Conservation (phyloP, 2,329 filamentous ascomycete genomes). For the Amylocarpus encephaloides region DNA sequence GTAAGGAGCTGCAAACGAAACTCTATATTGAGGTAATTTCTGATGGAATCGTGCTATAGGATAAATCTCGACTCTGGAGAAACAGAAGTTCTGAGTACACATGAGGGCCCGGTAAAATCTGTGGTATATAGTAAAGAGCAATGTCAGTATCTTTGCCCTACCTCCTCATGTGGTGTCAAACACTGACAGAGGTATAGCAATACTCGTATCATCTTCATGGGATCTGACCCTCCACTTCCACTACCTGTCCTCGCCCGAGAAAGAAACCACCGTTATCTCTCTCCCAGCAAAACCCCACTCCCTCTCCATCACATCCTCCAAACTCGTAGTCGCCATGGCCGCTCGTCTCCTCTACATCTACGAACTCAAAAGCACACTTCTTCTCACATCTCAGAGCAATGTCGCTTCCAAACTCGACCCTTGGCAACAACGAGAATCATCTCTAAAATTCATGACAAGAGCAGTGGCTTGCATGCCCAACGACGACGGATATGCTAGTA, state of each 20-base stretch:
- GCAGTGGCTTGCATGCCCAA: constrained; percentile 95
- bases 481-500: constrained; percentile 87
- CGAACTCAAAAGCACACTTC: constrained; percentile 65
- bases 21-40: not conserved
- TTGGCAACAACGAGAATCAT: constrained; percentile 91
- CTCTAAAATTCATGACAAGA: constrained; percentile 91
- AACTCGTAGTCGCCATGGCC: constrained; percentile 93
- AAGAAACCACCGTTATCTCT: constrained; percentile 55
- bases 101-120: constrained; percentile 72
- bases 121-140: constrained; percentile 76
- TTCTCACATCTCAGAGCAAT: constrained; percentile 45
- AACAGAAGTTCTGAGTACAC: constrained; percentile 70
- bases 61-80: constrained; percentile 68
- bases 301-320: constrained; percentile 67
- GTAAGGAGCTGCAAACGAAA: constrained; percentile 37
- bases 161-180: not conserved
- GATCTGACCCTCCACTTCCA: constrained; percentile 86
- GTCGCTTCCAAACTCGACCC: constrained; percentile 54
- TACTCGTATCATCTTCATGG: constrained; percentile 90
- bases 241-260: constrained; percentile 48
- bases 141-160: constrained; percentile 38
- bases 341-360: constrained; percentile 92
- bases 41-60: constrained; percentile 31
- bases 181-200: constrained; percentile 36
- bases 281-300: constrained; percentile 88